phyloP scores from a whole-genome alignment of 192 early-diverging fungal genomes.

The Mortierella alpina region DNA sequence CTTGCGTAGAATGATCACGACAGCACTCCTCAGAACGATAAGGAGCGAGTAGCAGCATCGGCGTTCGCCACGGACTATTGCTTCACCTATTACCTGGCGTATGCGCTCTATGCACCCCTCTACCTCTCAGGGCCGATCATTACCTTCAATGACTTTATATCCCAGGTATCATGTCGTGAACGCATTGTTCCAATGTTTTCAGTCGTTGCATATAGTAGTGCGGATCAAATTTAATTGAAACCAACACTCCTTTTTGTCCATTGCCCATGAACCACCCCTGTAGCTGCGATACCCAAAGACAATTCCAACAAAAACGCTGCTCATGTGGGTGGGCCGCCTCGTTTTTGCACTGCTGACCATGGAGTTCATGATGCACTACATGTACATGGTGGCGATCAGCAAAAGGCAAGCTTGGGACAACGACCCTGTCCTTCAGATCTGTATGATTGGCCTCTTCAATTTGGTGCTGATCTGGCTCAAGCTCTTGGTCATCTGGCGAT shows the following conservation, averaged over 20 bases:
- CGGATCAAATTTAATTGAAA: constrained; percentile 7
- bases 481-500: constrained; percentile 95
- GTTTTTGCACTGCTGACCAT: constrained; percentile 73
- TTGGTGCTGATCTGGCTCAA: constrained; percentile 94
- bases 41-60: constrained; percentile 68
- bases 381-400: constrained; percentile 93
- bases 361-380: constrained; percentile 88
- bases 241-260: not conserved
- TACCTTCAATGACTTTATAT: constrained; percentile 92
- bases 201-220: not conserved
- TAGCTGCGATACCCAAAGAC: constrained; percentile 68
- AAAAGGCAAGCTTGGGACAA: constrained; percentile 86
- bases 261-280: not conserved
- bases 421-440: constrained; percentile 82
- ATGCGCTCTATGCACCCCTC: constrained; percentile 90
- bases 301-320: constrained; percentile 47
- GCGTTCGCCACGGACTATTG: constrained; percentile 78
- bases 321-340: constrained; percentile 77
- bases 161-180: constrained; percentile 72
- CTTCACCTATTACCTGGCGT: constrained; percentile 81
- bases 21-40: constrained; percentile 56
- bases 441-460: constrained; percentile 89
- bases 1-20: constrained; percentile 44
- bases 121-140: constrained; percentile 96
- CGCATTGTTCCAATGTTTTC: not conserved